phyloP scores from a whole-genome alignment of 805 yeast species.

The Candida manassasensis region DNA sequence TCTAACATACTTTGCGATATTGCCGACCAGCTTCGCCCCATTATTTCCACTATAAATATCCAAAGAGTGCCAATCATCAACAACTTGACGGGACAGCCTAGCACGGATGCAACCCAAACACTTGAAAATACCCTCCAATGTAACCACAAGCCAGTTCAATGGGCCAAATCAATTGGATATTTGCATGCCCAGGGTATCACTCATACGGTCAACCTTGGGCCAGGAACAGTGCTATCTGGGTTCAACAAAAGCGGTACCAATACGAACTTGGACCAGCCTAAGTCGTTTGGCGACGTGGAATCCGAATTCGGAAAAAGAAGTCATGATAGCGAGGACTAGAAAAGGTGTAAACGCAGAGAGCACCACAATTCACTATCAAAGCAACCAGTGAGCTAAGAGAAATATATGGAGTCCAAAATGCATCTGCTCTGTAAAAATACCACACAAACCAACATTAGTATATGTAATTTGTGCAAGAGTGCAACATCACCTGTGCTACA shows the following conservation, averaged over 20 bases:
- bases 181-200: constrained; percentile 13
- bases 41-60: constrained; percentile 10
- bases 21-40: constrained; percentile 23
- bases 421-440: no score
- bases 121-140: constrained; percentile 30
- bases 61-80: constrained; percentile 32
- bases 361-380: no score
- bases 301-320: no score
- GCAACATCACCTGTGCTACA: no score
- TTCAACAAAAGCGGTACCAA: constrained; percentile 12
- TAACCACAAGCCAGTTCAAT: constrained; percentile 43
- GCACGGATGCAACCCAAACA: constrained; percentile 17
- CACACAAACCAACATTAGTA: no score
- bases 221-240: constrained; percentile 31
- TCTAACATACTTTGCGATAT: constrained; percentile 35
- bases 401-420: no score
- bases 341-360: no score
- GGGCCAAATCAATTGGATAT: constrained; percentile 31
- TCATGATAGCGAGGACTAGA: no score
- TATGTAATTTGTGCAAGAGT: no score
- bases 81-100: constrained; percentile 29
- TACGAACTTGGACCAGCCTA: constrained; percentile 1
- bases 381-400: no score
- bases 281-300: not conserved
- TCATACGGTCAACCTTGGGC: constrained; percentile 32